Evolutionary conservation across 1,139 yeast species (phyloP), one percentile per base, ranked within the genome.

Genomic region (Yamadazyma friedrichii): DNA sequence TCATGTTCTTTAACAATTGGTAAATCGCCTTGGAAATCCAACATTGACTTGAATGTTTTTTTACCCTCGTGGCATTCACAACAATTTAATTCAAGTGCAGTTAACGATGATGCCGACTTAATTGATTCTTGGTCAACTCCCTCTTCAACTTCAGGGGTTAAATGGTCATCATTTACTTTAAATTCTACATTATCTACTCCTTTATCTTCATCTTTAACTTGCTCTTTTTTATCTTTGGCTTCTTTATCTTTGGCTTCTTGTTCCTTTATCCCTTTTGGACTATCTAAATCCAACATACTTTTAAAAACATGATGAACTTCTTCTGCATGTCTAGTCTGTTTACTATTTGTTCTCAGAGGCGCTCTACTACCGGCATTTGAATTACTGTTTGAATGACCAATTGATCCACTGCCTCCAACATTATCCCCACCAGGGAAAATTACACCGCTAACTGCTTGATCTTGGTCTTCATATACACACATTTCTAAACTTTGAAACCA

Each of bases 401-500:
- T 5, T 20, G 24, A 20, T 13, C 59, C 61, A 10, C 30, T 27
- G 6, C 17, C 20, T 3, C 32, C 28, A 17, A 24, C 6, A 24
- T 12, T 15, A 6, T 12, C 8, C 13, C 58, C 53, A 3, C 56
- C 58, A 5, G 65, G 66, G 31, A 54, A 54, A 9, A 70, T 62
- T 40, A 70, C 59, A 5, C 75, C 74, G 43, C 64, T 58, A 4
- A 70, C 74, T 27, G 58, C 58, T 54, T 76, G 80, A 44, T 76
- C 79, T 1, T 67, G 69, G 43, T 65, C 65, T 53, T 81, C 87
- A 50, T 74, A 73, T 15, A 77, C 49, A 56, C 93, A 84, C 70
- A 80, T 78, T 48, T 80, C 87, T 42, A 83, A 62, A 10, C 63
- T 49, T 36, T 62, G 65, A 57, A 84, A 84, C 84, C 88, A 84